Base-by-base conservation (phyloP, 129 eudicot species). In the Chrysanthemum makinoi region DNA sequence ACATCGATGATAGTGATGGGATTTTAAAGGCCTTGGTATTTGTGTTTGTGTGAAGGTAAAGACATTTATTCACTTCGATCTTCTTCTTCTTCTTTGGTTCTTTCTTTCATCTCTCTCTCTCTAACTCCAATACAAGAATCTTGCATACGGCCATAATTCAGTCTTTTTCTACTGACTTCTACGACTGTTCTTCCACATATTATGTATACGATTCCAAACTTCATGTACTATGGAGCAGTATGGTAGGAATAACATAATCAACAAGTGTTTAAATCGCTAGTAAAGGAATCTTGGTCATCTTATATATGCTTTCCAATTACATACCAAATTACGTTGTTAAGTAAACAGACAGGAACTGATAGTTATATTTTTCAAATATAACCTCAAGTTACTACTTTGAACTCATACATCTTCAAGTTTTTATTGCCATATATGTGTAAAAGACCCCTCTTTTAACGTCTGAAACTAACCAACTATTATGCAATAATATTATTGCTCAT, bases 1-100 rank as follows among this genome's bases (percentile, higher is more conserved):
- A 76, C 83, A 80, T 85, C 85, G 85, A 54, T 76, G 68, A 62
- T 70, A 67, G 95, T 85, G 91, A 83, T 59, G 72, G 75, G 89
- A 84, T 80, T 71, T 78, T 67, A 33, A 20, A 67, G 55, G 43
- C 62, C n/a, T 70, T n/a, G 67, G 56, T 73, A 63, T 51, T 65
- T 73, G 71, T 73, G 43, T 63, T 14, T 19, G 71, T 61, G 48
- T 74, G 65, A 70, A 44, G 65, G 69, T 69, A 76, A 72, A 83
- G 73, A 78, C 80, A 72, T 73, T 65, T 56, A 44, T 58, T 60
- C 44, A 63, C 46, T 80, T 62, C 72, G 46, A 58, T 72, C 68
- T 73, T 47, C 78, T 79, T 60, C 39, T 81, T 61, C 79, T 75
- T 24, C 75, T 78, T 73, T 59, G 70, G 20, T 43, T 39, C 52